Conservation (phyloP, 176 grass and related monocot genomes). For the Phoenix roebelenii region DNA sequence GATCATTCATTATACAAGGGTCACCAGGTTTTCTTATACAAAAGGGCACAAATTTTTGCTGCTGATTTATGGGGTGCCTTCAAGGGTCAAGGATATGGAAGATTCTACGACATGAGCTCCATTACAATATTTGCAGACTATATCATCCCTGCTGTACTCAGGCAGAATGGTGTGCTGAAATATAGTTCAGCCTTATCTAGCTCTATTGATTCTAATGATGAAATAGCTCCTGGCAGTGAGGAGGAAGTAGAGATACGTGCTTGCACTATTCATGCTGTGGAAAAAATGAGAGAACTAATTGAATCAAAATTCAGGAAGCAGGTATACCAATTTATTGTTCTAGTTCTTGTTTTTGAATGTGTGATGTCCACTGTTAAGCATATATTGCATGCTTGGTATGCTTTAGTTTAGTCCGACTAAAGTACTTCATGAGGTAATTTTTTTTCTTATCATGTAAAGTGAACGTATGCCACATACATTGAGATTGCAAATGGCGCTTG, state of each 20-base stretch:
- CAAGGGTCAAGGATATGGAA: constrained; percentile 59
- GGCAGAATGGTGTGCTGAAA: constrained; percentile 77
- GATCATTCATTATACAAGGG: constrained; percentile 96
- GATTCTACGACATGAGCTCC: constrained; percentile 60
- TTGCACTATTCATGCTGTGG: constrained; percentile 81
- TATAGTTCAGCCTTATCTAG: constrained; percentile 55
- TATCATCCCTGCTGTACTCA: constrained; percentile 71
- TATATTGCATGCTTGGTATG: too few relatives aligned
- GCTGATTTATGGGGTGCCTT: constrained; percentile 94
- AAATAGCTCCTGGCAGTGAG: constrained; percentile 75
- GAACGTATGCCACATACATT: too few relatives aligned
- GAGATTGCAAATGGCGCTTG: too few relatives aligned
- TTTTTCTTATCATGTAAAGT: too few relatives aligned
- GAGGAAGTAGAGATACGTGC: constrained; percentile 87
- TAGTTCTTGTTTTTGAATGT: too few relatives aligned
- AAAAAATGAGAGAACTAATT: constrained; percentile 84
- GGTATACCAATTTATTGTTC: constrained; percentile 19
- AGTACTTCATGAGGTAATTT: too few relatives aligned
- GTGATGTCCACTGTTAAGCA: too few relatives aligned
- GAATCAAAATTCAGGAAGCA: constrained; percentile 69
- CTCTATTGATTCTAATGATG: constrained; percentile 55
- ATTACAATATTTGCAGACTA: constrained; percentile 96
- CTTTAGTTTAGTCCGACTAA: too few relatives aligned
- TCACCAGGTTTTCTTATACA: constrained; percentile 87
- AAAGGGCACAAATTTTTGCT: constrained; percentile 95